A percentile compares a stretch with the other conserved stretches of the same genome.
Conservation (phyloP, 768 basidiomycete species). For the Trichaptum fuscoviolaceum region DNA sequence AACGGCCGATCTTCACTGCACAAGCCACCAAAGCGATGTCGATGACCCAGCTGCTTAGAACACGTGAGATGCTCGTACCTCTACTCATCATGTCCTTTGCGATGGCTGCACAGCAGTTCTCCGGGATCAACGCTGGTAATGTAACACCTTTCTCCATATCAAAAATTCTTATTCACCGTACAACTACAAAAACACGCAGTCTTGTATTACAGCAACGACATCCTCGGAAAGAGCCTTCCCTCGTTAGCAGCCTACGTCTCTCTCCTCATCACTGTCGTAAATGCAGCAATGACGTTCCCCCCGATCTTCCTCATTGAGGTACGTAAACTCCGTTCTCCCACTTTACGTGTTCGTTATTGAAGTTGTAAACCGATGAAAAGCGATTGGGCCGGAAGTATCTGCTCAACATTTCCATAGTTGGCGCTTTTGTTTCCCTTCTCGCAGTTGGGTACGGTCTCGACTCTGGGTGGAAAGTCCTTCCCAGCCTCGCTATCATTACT, state of each 20-base stretch:
- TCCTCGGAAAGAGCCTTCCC: conserved; percentile 75
- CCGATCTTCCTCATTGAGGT: conserved; percentile 87
- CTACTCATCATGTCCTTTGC: conserved; percentile 61
- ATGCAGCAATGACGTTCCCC: conserved; percentile 78
- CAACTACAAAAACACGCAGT: conserved; percentile 36
- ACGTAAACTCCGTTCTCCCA: conserved; percentile 11
- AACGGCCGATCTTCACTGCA: conserved; percentile 23
- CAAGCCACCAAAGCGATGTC: conserved; percentile 32
- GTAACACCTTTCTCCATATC: background rate
- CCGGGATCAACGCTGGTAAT: conserved; percentile 35
- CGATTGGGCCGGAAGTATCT: conserved; percentile 66
- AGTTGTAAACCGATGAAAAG: conserved; percentile 33
- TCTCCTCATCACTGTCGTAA: conserved; percentile 78
- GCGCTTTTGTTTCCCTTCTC: conserved; percentile 61
- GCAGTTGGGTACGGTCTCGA: conserved; percentile 70
- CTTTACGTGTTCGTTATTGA: background rate
- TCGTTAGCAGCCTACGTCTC: conserved; percentile 78
- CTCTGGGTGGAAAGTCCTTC: conserved; percentile 48
- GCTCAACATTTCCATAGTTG: conserved; percentile 58
- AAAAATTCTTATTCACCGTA: conserved; percentile 5
- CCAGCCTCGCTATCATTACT: conserved; percentile 68
- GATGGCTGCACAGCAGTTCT: conserved; percentile 77
- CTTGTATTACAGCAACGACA: conserved; percentile 87
- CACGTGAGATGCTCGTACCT: conserved; percentile 53
- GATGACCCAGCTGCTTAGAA: conserved; percentile 44